Conservation (phyloP, 164 flowering plant genomes). For the Litsea cubeba region DNA sequence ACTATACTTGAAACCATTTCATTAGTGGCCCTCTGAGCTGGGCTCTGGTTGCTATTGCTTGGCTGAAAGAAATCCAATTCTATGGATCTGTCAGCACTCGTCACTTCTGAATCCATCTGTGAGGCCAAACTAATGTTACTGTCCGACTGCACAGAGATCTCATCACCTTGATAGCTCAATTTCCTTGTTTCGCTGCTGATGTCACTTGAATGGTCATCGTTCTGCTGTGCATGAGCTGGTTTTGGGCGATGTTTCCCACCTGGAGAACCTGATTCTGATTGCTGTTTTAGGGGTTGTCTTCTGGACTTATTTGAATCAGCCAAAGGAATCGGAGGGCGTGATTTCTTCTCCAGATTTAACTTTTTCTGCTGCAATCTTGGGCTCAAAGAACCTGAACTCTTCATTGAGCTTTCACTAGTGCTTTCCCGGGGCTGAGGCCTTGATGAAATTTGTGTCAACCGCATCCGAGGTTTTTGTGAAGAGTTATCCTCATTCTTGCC, state of each 20-base stretch:
- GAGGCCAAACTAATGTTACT: conserved; percentile 29
- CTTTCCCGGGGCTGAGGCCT: conserved; percentile 44
- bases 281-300: conserved; percentile 40
- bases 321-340: conserved; percentile 53
- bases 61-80: conserved; percentile 19
- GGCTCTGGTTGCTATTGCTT: conserved; percentile 7
- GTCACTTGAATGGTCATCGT: conserved; percentile 54
- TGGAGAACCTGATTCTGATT: conserved; percentile 53
- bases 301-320: conserved; percentile 56
- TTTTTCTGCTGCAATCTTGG: conserved; percentile 71
- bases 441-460: conserved; percentile 26
- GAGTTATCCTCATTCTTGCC: conserved; percentile 17
- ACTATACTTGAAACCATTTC: conserved; percentile 10
- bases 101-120: conserved; percentile 39
- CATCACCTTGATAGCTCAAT: conserved; percentile 46
- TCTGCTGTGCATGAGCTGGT: conserved; percentile 26
- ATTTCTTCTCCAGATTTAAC: conserved; percentile 56
- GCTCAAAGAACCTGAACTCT: conserved; percentile 57
- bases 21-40: conserved; percentile 13
- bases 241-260: conserved; percentile 49
- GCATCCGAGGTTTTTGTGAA: conserved; percentile 12
- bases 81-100: conserved; percentile 27
- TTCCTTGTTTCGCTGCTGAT: conserved; percentile 38
- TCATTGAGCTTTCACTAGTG: conserved; percentile 35
- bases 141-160: conserved; percentile 38